Conservation (phyloP, 805 yeast species). For the Lachancea cidri region DNA sequence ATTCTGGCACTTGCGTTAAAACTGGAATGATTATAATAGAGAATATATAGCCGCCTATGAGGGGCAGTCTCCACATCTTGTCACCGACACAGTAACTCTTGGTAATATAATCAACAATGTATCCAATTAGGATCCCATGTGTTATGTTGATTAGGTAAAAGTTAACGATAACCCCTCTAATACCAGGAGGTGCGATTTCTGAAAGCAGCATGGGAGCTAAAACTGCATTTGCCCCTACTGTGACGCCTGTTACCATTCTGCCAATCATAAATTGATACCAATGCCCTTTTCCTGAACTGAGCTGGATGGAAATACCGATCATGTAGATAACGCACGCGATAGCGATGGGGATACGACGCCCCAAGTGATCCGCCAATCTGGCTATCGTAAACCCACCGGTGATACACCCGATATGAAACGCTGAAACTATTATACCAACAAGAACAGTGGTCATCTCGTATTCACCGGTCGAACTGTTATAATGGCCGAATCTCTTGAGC, state of each 20-base stretch:
- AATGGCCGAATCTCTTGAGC: slow-evolving; percentile 43
- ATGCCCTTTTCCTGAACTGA: slow-evolving; percentile 40
- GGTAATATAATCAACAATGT: slow-evolving; percentile 56
- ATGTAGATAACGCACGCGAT: slow-evolving; percentile 50
- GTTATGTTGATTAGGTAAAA: slow-evolving; percentile 56
- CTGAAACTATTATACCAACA: slow-evolving; percentile 45
- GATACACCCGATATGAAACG: slow-evolving; percentile 62
- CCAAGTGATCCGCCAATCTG: slow-evolving; percentile 49
- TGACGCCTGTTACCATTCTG: slow-evolving; percentile 60
- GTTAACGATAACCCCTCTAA: slow-evolving; percentile 60
- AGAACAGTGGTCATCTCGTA: slow-evolving; percentile 40
- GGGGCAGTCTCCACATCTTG: slow-evolving; percentile 62
- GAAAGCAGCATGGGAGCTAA: slow-evolving; percentile 61
- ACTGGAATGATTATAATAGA: slow-evolving; percentile 45
- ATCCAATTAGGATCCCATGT: slow-evolving; percentile 57
- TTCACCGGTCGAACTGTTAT: slow-evolving; percentile 38
- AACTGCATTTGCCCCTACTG: slow-evolving; percentile 66
- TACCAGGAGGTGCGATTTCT: slow-evolving; percentile 55
- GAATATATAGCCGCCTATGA: slow-evolving; percentile 40
- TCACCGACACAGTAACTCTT: slow-evolving; percentile 30
- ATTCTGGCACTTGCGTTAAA: slow-evolving; percentile 57
- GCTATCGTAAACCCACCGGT: slow-evolving; percentile 55
- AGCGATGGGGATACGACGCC: slow-evolving; percentile 54
- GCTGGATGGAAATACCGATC: slow-evolving; percentile 54
- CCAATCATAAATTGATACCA: slow-evolving; percentile 63